phyloP scores from a whole-genome alignment of 148 eudicot species.

The Heliosperma pusillum region DNA sequence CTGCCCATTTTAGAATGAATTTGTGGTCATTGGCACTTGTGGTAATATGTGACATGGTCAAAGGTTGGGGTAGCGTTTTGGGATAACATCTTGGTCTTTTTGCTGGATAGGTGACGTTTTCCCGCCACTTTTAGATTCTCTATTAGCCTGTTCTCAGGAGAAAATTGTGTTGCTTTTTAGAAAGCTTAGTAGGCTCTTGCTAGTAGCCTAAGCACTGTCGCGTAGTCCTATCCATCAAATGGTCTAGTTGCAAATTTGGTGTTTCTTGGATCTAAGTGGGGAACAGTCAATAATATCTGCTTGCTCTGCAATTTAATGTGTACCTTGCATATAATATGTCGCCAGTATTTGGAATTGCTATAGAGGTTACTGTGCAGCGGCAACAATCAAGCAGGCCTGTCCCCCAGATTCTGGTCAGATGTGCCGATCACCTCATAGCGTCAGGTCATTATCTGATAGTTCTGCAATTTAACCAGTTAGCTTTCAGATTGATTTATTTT shows the following conservation, averaged over 20 bases:
- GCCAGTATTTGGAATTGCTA: conserved; percentile 82
- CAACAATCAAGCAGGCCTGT: conserved; percentile 70
- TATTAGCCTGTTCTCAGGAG: too few relatives aligned
- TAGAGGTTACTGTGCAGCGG: conserved; percentile 73
- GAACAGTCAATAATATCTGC: neutral
- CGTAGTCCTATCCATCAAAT: too few relatives aligned
- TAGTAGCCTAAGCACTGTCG: too few relatives aligned
- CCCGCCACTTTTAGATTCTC: too few relatives aligned
- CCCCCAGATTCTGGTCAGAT: conserved; percentile 69
- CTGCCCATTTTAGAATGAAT: too few relatives aligned
- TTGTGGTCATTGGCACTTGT: too few relatives aligned
- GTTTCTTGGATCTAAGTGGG: neutral
- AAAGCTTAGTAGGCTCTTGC: too few relatives aligned
- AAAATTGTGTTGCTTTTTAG: too few relatives aligned
- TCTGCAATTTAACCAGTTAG: neutral
- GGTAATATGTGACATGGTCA: too few relatives aligned
- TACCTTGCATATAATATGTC: neutral
- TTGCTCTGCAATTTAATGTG: neutral
- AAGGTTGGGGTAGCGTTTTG: too few relatives aligned
- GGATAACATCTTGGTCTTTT: too few relatives aligned
- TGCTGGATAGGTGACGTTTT: too few relatives aligned
- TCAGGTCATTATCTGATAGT: conserved; percentile 49
- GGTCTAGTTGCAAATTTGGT: neutral
- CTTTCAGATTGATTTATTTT: neutral
- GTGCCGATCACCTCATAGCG: conserved; percentile 87